These are phyloP conservation scores for Termitomyces sp. DNA, from an alignment of 768 basidiomycete genomes.

Conservation along the genomic window DNA sequence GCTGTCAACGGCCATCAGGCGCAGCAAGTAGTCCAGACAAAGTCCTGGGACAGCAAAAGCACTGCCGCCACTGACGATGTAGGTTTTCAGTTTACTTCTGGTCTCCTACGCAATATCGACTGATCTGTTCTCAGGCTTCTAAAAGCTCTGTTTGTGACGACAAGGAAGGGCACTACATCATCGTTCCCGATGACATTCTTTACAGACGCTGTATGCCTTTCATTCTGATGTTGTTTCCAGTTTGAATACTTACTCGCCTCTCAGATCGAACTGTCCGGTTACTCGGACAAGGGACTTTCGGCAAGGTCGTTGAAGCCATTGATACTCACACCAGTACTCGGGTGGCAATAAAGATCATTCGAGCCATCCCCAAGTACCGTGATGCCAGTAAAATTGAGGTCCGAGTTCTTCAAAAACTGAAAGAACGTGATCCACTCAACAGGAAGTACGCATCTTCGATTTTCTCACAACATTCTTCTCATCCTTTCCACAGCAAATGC, in stretches of 20 bases:
- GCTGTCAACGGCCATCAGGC: conserved; percentile 44
- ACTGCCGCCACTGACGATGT: conserved; percentile 66
- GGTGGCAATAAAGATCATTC: conserved; percentile 98
- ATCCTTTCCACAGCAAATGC: conserved; percentile 71
- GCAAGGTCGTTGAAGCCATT: conserved; percentile 94
- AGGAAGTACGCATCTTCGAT: conserved; percentile 57
- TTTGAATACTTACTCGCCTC: conserved; percentile 13
- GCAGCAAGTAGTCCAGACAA: conserved; percentile 42
- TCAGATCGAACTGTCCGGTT: conserved; percentile 88
- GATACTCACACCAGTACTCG: conserved; percentile 69
- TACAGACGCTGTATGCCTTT: conserved; percentile 70
- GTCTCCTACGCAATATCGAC: conserved; percentile 19
- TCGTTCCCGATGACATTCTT: conserved; percentile 87
- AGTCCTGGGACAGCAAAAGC: conserved; percentile 65
- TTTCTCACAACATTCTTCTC: conserved; percentile 3
- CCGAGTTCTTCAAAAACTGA: conserved; percentile 87
- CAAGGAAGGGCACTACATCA: conserved; percentile 98
- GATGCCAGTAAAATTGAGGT: conserved; percentile 99
- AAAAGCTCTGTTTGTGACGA: conserved; percentile 83
- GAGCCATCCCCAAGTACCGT: conserved; percentile 97
- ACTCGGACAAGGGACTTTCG: conserved; percentile 96
- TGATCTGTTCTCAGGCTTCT: conserved; percentile 41
- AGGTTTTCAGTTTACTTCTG: conserved; percentile 24
- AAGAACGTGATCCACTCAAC: conserved; percentile 83
- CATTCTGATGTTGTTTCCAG: not conserved